Evolutionary conservation across 2,329 filamentous ascomycete species (phyloP), one percentile per base, ranked within the genome.

Genomic region (Pseudogymnoascus sp.): DNA sequence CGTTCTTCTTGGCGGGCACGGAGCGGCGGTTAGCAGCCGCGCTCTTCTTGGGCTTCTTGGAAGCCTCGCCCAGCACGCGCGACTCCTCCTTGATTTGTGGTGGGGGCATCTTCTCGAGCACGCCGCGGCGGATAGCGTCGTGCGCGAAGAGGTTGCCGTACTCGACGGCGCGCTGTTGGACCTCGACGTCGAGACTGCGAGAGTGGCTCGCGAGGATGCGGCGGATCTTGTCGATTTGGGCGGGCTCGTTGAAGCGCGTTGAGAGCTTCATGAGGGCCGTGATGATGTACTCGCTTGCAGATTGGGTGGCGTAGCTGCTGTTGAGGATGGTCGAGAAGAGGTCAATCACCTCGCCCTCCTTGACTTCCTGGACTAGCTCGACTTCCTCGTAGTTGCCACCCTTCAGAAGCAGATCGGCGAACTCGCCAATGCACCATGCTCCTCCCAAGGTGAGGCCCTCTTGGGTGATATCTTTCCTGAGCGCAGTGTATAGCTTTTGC

Each of bases 361-460:
- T 90, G 63, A 99, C 88, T 69, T 82, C 80, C 64, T 81, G 77
- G 11, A 96, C 91, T 30, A 96, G 79, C 69, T 97, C 93, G 73
- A 96, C 91, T 71, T 96, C 92, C 73, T 97, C 93, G 67, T 95
- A 96, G 69, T 94, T 89, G 1, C 92, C 92, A 36, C 92, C 92
- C 63, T 84, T 84, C 36, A 99, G 80, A n/a, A 99, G 80, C 18
- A 89, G 84, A 74, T 99, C 94, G 11, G 91, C 93, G 71, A 92
- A 99, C 76, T 99, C 94, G 71, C 95, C 94, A 72, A 99, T 96
- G 60, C 94, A 95, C 94, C 94, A 99, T 6, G 94, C 88, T 37
- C 90, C 94, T 58, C 93, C 91, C 64, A 97, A 83, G 7, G 91
- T 97, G 65, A 99, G 77, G 65, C 91, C 95, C 75, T 99, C 95